phyloP scores from a whole-genome alignment of 306 rosid species.

The Pueraria montana region DNA sequence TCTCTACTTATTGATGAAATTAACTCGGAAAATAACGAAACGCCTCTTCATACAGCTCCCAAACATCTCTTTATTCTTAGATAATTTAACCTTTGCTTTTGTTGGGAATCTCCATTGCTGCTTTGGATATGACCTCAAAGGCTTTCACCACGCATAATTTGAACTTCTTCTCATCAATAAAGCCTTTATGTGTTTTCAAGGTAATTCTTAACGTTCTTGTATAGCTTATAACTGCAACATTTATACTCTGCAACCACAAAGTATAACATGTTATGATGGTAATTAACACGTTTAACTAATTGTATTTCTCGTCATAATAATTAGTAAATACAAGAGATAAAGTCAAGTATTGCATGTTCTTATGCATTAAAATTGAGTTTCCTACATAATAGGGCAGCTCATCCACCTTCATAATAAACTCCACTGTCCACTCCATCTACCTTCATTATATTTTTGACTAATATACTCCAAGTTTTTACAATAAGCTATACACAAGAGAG shows the following conservation, averaged over 20 bases:
- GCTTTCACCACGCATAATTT: slow-evolving; percentile 53
- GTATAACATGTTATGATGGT: neutral
- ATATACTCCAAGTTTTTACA: no score
- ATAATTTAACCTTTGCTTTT: slow-evolving; percentile 3
- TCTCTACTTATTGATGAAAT: neutral
- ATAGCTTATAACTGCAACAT: slow-evolving; percentile 58
- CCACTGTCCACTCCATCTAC: neutral
- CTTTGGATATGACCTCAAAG: slow-evolving; percentile 51
- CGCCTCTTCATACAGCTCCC: no score
- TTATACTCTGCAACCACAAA: slow-evolving; percentile 54
- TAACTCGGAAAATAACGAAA: neutral
- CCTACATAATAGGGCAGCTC: neutral
- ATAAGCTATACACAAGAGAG: no score
- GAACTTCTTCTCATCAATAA: slow-evolving; percentile 53
- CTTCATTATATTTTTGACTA: no score
- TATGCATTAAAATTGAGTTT: no score
- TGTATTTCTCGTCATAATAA: neutral
- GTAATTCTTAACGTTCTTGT: slow-evolving; percentile 52
- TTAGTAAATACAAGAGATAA: neutral
- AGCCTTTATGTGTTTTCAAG: slow-evolving; percentile 45
- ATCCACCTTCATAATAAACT: neutral
- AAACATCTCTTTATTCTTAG: neutral
- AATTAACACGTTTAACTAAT: neutral
- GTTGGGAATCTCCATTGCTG: slow-evolving; percentile 34
- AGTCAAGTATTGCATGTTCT: no score